These are phyloP conservation scores for Venustampulla echinocandica DNA, from an alignment of 495 filamentous ascomycete species.

Conservation along the genomic window DNA sequence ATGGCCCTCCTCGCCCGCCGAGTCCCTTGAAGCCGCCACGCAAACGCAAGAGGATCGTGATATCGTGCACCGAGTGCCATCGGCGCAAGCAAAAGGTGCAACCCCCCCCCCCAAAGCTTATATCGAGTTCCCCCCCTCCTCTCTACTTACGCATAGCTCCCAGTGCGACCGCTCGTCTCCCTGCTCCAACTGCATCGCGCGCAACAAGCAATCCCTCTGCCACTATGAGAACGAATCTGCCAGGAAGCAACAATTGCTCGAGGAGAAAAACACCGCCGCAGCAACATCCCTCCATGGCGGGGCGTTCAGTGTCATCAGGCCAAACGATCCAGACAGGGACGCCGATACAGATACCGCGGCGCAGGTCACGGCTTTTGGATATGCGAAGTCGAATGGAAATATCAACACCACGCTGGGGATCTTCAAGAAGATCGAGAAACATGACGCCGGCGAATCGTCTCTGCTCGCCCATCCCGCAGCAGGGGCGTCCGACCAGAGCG, in stretches of 20 bases:
- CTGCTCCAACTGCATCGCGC: slow-evolving; percentile 51
- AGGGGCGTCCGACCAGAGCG: slow-evolving; percentile 22
- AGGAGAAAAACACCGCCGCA: slow-evolving; percentile 14
- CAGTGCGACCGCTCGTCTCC: slow-evolving; percentile 54
- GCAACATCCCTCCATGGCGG: slow-evolving; percentile 1
- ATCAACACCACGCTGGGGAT: slow-evolving; percentile 39
- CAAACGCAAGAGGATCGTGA: slow-evolving; percentile 51
- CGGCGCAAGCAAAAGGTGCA: slow-evolving; percentile 53
- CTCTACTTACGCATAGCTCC: background rate
- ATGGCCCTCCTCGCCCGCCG: background rate
- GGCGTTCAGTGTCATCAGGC: slow-evolving; percentile 4
- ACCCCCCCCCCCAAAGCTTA: background rate
- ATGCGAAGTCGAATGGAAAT: slow-evolving; percentile 32
- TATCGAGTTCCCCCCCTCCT: background rate
- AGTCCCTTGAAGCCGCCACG: slow-evolving; percentile 23
- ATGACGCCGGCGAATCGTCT: slow-evolving; percentile 16
- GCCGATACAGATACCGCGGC: slow-evolving; percentile 10
- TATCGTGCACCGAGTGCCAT: slow-evolving; percentile 56
- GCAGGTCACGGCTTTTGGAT: slow-evolving; percentile 35
- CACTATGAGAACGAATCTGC: slow-evolving; percentile 43
- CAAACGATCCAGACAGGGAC: slow-evolving; percentile 13
- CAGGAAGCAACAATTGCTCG: slow-evolving; percentile 30
- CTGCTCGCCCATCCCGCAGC: slow-evolving; percentile 15
- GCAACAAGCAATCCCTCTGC: slow-evolving; percentile 40
- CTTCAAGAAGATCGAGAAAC: slow-evolving; percentile 39